A percentile compares a stretch with the other conserved stretches of the same genome.
These are phyloP conservation scores for Apiotrichum mycotoxinovorans DNA, from an alignment of 1,284 basidiomycete species.

Conservation along the genomic window DNA sequence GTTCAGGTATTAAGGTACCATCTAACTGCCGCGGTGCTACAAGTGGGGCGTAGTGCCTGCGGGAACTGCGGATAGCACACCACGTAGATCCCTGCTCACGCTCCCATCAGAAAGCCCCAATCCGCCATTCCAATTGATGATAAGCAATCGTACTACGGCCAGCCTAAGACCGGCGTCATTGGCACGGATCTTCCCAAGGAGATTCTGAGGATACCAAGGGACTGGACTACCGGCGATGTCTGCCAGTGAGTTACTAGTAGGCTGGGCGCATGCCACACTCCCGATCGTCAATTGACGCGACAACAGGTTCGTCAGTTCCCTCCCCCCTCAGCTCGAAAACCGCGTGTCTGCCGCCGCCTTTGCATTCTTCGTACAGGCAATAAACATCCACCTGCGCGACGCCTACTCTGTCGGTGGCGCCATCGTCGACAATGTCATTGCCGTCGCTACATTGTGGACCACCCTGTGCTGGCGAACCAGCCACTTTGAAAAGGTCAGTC, in stretches of 20 bases:
- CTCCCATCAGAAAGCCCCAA: background rate
- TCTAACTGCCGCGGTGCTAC: no score
- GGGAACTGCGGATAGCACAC: no score
- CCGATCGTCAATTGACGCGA: background rate
- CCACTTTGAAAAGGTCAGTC: constrained; percentile 51
- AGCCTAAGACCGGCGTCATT: constrained; percentile 34
- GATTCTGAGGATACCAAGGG: constrained; percentile 51
- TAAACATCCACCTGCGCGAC: constrained; percentile 46
- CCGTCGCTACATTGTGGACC: constrained; percentile 50
- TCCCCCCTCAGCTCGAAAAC: constrained; percentile 51
- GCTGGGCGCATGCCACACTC: background rate
- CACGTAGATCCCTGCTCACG: no score
- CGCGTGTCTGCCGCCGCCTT: constrained; percentile 44
- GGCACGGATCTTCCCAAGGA: constrained; percentile 47
- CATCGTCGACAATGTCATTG: constrained; percentile 50
- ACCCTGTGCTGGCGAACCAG: constrained; percentile 46
- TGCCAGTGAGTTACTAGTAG: constrained; percentile 42
- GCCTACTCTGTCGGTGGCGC: constrained; percentile 50
- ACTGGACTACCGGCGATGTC: constrained; percentile 50
- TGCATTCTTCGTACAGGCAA: constrained; percentile 43
- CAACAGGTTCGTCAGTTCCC: constrained; percentile 47
- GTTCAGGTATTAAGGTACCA: no score
- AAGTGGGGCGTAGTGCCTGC: no score
- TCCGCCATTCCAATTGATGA: background rate
- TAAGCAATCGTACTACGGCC: constrained; percentile 30